Base-by-base conservation (phyloP, 2,329 filamentous ascomycete species). In the Dothiorella sarmentorum region DNA sequence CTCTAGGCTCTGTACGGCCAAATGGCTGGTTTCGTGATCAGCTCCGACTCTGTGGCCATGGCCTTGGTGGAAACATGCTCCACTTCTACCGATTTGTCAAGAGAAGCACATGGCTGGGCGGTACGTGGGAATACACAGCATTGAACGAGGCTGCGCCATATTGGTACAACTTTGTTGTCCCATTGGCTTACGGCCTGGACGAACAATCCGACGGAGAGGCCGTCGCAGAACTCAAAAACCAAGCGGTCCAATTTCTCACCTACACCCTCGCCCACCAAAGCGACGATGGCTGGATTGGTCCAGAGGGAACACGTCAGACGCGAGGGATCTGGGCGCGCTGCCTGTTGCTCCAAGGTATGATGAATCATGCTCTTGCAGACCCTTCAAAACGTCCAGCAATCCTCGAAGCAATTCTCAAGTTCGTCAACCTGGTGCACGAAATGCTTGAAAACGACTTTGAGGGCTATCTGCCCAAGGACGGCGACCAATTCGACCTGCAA, bases 271-370 rank as follows among this genome's bases (percentile, higher is more conserved):
- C 71, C 9, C 71, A 75, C 47, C 80, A 83, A 59, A 63, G 68
- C 47, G 74, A 75, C 22, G 82, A 85, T 70, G 83, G 83, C 7
- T 85, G 83, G 83, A 67, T 85, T 17, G 82, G 82, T 0, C 80
- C 80, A 0, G 82, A 84, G 67, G 75, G 63, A 18, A 40, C n/a
- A 9, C 63, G 62, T 1, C 73, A 70, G 1, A 63, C 71, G 3
- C 64, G 81, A 49, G 76, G 80, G 33, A 73, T 84, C 47, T 84
- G 82, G 82, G 82, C 75, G 3, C 70, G 81, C 10, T 79, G 75
- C 63, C 75, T 79, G 11, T 69, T 83, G 11, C 75, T 81, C 43
- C 71, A 83, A 10, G 82, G 80, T 2, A 64, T 83, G 58, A 78
- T 73, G 63, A 77, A 79, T 63, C 73, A 80, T 20, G 76, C 76